Base-by-base conservation (phyloP, 345 rosid genomes). In the Hypericum androsaemum region DNA sequence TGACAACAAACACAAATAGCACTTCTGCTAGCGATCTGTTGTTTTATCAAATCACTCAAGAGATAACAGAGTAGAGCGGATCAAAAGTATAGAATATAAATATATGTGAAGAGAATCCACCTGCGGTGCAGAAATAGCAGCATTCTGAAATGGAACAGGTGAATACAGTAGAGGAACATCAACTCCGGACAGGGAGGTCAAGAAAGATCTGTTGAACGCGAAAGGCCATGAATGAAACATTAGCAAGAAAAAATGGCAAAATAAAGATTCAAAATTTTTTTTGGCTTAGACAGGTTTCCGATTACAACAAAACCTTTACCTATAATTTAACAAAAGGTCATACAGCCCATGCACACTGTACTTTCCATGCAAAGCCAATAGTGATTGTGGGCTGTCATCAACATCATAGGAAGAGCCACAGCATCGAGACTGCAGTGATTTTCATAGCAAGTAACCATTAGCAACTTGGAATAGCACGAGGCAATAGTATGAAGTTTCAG, bases 151-250 rank as follows among this genome's bases (percentile, higher is more conserved):
- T 17, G 85, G 84, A 40, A 81, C 69, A 12, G 94, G 86, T 41
- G 97, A 86, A 74, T 77, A 88, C 57, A 94, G 50, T 51, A 77
- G 50, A 8, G 95, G 97, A 68, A 88, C 90, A 51, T 92, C 99
- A 62, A 56, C 65, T 6, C 82, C 77, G 41, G 70, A 72, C 66
- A 86, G 59, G 71, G 69, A 71, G 36, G 87, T 80, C 71, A 83
- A 69, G 63, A 70, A 77, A 53, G 87, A 83, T 73, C 97, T 92
- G 74, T 39, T 57, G 39, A 58, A 47, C 71, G 60, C 58, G 4
- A 4, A 4, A 22, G 1, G 32, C 32, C 32, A 22, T 22, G 32
- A 22, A 22, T 22, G 32, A 64, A 48, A 47, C 14, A 12, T 6
- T 50, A 59, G 35, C 13, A 39, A n/a, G 38, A 43, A 60, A 45